Base-by-base conservation (phyloP, 2,329 filamentous ascomycete species). In the Blumeriella jaapii region DNA sequence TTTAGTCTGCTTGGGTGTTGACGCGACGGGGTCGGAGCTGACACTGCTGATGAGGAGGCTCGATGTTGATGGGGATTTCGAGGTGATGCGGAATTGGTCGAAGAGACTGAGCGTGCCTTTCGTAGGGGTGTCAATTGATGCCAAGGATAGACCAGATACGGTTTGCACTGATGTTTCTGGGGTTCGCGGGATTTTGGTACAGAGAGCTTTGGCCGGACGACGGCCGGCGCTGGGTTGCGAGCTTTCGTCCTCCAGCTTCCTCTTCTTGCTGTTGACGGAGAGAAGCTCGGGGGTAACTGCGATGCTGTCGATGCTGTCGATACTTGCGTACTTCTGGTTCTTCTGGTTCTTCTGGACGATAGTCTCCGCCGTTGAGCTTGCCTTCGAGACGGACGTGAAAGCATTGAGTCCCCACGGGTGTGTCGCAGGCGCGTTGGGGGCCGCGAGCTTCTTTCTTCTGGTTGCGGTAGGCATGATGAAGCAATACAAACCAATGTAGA, bases 321-420 rank as follows among this genome's bases (percentile, higher is more conserved):
- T n/a, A n/a, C n/a, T n/a, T n/a, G n/a, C n/a, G 20, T 23, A 11
- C 20, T 54, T 27, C 25, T 17, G 33, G 30, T 31, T 36, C 27
- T 20, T 57, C 52, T 19, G 59, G 29, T 36, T 48, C 40, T 61
- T 59, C 36, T 59, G 57, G 3, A 46, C 44, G 11, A 57, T 48
- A 11, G 49, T 34, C 34, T 55, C 55, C 14, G 48, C 33, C 31
- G 47, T 35, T 12, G 54, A 56, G 36, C 36, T 42, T 24, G 61
- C 55, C 46, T 67, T 66, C 29, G 59, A 60, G 38, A 63, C 51
- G 45, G 56, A 59, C 39, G 61, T 55, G 44, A 66, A 67, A 38
- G 52, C 54, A 44, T 59, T 57, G 29, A 67, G 61, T n/a, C 44
- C 43, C 49, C 56, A 32, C 29, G 40, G 30, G 20, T 29, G 42